A percentile compares a stretch with the other conserved stretches of the same genome.
Evolutionary conservation across 2,329 filamentous ascomycete species (phyloP).

Genomic region (Aspergillus bombycis): DNA sequence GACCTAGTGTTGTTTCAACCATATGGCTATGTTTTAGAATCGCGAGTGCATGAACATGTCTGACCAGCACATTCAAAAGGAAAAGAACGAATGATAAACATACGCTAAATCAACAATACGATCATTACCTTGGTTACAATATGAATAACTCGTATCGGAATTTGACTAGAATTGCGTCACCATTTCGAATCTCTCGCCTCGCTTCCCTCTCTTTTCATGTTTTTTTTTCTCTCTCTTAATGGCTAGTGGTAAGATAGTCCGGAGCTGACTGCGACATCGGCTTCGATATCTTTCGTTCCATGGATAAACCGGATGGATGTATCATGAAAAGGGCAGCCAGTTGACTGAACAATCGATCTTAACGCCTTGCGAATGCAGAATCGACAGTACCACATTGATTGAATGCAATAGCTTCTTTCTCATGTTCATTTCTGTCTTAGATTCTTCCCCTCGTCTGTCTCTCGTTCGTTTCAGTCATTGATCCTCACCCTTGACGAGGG

Average conservation of each 20-base stretch:
- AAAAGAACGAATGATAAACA: background rate
- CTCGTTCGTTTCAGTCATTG: background rate
- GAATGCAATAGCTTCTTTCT: constrained; percentile 52
- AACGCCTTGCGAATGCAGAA: background rate
- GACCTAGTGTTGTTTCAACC: background rate
- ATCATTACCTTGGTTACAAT: background rate
- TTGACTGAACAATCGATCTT: background rate
- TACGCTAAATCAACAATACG: background rate
- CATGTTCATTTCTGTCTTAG: constrained; percentile 70
- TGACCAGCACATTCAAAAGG: constrained; percentile 1
- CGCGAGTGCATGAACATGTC: constrained; percentile 1
- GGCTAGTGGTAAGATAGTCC: background rate
- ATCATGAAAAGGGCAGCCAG: background rate
- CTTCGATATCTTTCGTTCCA: background rate
- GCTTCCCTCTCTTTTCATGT: background rate
- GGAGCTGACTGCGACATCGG: background rate
- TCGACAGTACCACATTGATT: background rate
- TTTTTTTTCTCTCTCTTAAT: background rate
- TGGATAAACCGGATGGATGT: background rate
- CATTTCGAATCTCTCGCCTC: background rate
- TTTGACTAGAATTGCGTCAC: background rate
- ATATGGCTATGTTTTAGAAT: background rate
- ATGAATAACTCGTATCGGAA: background rate
- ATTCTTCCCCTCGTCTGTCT: background rate
- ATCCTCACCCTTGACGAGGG: constrained; percentile 1